Base-by-base conservation (phyloP, 169 alveolate genomes). In the Cryptosporidium xiaoi region DNA sequence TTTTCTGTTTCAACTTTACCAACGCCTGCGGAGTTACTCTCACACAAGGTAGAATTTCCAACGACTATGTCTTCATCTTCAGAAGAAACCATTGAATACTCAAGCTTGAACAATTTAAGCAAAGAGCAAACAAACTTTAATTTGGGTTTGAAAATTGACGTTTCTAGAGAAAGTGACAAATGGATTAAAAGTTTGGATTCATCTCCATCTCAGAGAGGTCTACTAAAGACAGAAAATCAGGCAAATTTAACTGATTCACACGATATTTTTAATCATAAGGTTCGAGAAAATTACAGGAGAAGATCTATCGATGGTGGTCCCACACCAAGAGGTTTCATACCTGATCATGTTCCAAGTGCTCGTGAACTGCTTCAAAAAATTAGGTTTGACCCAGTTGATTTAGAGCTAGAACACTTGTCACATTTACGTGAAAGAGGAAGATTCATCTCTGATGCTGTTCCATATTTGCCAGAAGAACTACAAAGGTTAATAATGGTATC, bases 271-370 rank as follows among this genome's bases (percentile, higher is more conserved):
- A 60, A 77, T 33, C 44, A 77, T 24, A 77, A 77, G 20, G 33
- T 77, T 36, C 69, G 87, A 18, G 87, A 77, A 44, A 77, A 77
- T 34, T 77, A 77, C 40, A 56, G 87, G 34, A 56, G 87, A 27
- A 56, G 71, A 40, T 77, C 87, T 27, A 77, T 77, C 56, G 87
- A 77, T 20, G 87, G 87, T 55, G 87, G 87, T 10, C 87, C 87
- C 36, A 77, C 87, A 2, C 87, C 87, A 15, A 77, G 87, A 60
- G 87, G 87, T 8, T 77, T 77, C n/a, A 77, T 77, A 10, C 87
- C 87, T 24, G 87, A 77, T 40, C 87, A 77, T 77, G 87, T 77
- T n/a, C 87, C 87, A 16, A 77, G 71, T 46, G 87, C 87, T n/a
- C 87, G 87, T 33, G 87, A 77, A 60, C 71, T 77, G 12, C 87